Evolutionary conservation across 2,329 filamentous ascomycete species (phyloP), one percentile per base, ranked within the genome.

Genomic region (Penicillium rolfsii): DNA sequence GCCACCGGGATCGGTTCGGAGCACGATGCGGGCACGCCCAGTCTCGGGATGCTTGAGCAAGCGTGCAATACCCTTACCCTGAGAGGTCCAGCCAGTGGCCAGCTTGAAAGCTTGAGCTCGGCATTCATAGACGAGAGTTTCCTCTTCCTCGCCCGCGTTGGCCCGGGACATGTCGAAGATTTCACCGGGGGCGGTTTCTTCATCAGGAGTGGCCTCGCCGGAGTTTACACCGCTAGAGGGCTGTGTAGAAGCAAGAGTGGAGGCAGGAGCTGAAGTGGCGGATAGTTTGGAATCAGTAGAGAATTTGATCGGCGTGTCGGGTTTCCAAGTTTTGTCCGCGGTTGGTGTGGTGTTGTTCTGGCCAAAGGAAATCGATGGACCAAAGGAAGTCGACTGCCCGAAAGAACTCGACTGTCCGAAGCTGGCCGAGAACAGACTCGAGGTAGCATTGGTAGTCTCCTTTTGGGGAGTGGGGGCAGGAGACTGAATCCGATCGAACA

Each of bases 1-100:
- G 16, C 91, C 91, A 64, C 87, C 84, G 0, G 91, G 90, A 65
- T 93, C 89, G n/a, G 86, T 86, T 53, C 91, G 87, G 63, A 93
- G 78, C 22, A 96, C 78, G 49, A 95, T 79, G 43, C 91, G 86
- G 4, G 88, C 84, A 30, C 84, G 82, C 22, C 85, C 86, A 0
- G 87, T 91, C 16, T 83, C 82, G 73, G 91, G 90, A 79, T 94
- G 84, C 76, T 89, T 89, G 63, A 96, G 81, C 14, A 96, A 73
- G 41, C 90, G 88, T 55, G 93, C 79, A 11, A 86, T 84, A 0
- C 92, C 92, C 7, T 91, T 80, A 48, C 91, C 91, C 73, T 89
- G 85, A 0, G 84, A 87, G 33, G 83, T 79, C 90, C 90, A 96
- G 1, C 80, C 85, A 69, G 58, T 53, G 73, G 68, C 71, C 76